Conservation (phyloP, 441 rosid genomes). For the Gossypium schwendimanii region DNA sequence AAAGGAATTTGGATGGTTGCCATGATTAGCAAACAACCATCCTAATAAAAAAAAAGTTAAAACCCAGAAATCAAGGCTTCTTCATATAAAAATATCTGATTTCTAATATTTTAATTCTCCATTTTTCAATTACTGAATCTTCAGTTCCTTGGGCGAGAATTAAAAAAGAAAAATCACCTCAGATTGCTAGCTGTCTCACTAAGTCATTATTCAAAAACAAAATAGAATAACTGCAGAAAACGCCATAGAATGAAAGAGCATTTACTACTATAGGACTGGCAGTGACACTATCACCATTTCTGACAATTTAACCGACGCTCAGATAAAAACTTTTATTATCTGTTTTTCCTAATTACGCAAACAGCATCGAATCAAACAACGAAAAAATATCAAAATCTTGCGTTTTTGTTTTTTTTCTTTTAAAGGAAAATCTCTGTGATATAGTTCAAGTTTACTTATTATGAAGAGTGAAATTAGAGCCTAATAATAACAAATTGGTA, state of each 20-base stretch:
- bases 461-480: constrained; percentile 9
- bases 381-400: not conserved
- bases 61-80: not conserved
- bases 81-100: constrained; percentile 1
- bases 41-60: not conserved
- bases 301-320: constrained; percentile 17
- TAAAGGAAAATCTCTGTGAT: not conserved
- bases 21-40: constrained; percentile 4
- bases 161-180: no score
- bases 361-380: not conserved
- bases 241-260: constrained; percentile 14
- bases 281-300: constrained; percentile 16
- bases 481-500: constrained; percentile 22
- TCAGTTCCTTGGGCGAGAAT: not conserved
- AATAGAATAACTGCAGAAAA: constrained; percentile 17
- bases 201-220: constrained; percentile 9
- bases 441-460: not conserved
- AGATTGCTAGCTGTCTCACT: not conserved
- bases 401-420: not conserved
- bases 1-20: constrained; percentile 9
- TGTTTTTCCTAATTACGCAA: constrained; percentile 2
- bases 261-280: constrained; percentile 16
- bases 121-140: not conserved
- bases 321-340: constrained; percentile 13
- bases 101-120: not conserved